Base-by-base conservation (phyloP, 805 yeast genomes). In the Lipomyces orientalis region DNA sequence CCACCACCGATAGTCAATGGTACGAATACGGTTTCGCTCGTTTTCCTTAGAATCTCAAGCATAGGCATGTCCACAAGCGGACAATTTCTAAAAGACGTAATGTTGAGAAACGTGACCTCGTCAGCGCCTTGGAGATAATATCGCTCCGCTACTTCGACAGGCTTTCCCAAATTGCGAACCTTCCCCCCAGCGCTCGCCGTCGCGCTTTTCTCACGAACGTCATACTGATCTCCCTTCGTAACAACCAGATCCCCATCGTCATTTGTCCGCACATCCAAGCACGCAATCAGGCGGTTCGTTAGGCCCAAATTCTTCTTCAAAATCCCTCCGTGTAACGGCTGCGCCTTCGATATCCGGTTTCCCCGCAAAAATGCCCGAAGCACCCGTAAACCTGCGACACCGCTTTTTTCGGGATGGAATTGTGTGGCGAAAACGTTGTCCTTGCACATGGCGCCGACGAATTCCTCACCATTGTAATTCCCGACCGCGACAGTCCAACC, bases 1-100 rank as follows among this genome's bases (percentile, higher is more conserved):
- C 99, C 99, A 66, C 99, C 99, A 56, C 99, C 99, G 54, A 95
- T 97, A 0, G 99, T 95, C 70, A 95, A 82, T 8, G 99, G 99
- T 14, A 95, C 99, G 80, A 95, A 95, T 61, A 94, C 90, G 1
- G 96, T 89, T 78, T 90, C 89, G 12, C 97, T 97, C 0, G 98
- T 90, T 67, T 82, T 81, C 69, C 85, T 87, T 71, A 95, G 82
- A 2, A 95, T 97, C 73, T 93, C 93, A 64, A 95, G 82, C 99
- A 95, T 95, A 34, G 99, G 99, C 61, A 94, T 88, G 76, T 95
- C 99, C 68, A 84, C 87, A 58, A 94, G 79, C 1, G 99, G 99
- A 39, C 97, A 92, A 79, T 93, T 91, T 78, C 98, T 86, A 81
- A 95, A 95, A 3, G 98, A 93, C 0, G 99, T 96, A 74, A 95